phyloP scores from a whole-genome alignment of 2,329 filamentous ascomycete genomes.

The Trichoderma breve region DNA sequence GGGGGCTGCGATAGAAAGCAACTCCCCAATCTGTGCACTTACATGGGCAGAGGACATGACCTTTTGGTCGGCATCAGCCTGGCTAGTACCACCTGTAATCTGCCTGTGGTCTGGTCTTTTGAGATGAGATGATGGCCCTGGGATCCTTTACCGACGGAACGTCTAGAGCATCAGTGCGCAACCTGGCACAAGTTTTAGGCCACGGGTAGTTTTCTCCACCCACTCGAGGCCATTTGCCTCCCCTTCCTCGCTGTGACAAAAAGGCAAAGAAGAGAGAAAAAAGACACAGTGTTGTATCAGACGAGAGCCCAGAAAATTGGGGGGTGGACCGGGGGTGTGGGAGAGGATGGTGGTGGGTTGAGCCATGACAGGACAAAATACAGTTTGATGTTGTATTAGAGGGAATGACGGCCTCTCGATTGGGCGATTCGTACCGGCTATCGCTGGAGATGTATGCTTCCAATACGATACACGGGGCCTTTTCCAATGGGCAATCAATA shows the following conservation, averaged over 20 bases:
- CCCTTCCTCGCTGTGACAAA: not conserved
- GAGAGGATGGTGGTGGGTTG: not conserved
- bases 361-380: not conserved
- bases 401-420: not conserved
- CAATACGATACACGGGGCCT: too few relatives aligned
- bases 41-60: not conserved
- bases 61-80: not conserved
- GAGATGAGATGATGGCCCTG: slow-evolving; percentile 4
- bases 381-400: not conserved
- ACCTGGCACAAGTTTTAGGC: not conserved
- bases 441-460: not conserved
- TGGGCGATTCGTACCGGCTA: not conserved
- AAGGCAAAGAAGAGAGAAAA: too few relatives aligned
- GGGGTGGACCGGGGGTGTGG: not conserved
- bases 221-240: not conserved
- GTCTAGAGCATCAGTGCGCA: slow-evolving; percentile 7
- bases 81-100: not conserved
- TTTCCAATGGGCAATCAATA: not conserved
- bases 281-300: not conserved
- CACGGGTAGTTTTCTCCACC: not conserved
- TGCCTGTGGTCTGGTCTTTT: not conserved
- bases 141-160: slow-evolving; percentile 9
- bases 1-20: slow-evolving; percentile 12
- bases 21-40: slow-evolving; percentile 12
- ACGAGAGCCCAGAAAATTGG: not conserved